A percentile compares a stretch with the other conserved stretches of the same genome.
Conservation (phyloP, 192 early-diverging fungal species). For the Coemansia nantahalensis region DNA sequence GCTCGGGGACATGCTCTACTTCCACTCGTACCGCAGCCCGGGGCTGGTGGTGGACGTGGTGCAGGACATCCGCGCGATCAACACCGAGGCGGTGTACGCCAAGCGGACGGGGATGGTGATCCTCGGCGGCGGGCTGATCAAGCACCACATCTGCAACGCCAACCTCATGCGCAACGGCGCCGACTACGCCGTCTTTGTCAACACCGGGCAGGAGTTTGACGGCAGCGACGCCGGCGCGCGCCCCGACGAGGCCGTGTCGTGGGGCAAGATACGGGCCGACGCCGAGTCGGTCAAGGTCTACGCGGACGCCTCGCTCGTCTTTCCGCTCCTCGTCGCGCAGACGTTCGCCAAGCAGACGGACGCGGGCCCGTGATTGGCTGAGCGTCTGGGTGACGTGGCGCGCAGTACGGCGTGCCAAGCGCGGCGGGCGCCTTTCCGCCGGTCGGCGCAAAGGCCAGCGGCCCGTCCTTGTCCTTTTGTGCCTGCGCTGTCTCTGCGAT, state of each 20-base stretch:
- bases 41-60: conserved; percentile 93
- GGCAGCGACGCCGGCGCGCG: conserved; percentile 96
- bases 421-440: too few species aligned
- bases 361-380: conserved; percentile 10
- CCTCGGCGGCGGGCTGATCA: conserved; percentile 94
- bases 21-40: conserved; percentile 95
- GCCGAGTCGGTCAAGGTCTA: conserved; percentile 92
- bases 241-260: conserved; percentile 97
- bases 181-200: conserved; percentile 95
- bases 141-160: conserved; percentile 99
- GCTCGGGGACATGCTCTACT: conserved; percentile 99
- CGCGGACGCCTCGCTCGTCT: conserved; percentile 89
- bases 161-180: conserved; percentile 99
- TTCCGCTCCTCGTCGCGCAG: conserved; percentile 91
- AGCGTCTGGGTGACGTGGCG: conserved; percentile 21
- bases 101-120: conserved; percentile 97
- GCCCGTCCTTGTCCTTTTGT: too few species aligned
- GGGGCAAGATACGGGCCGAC: conserved; percentile 90
- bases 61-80: conserved; percentile 86
- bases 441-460: too few species aligned
- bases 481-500: too few species aligned
- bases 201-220: conserved; percentile 98
- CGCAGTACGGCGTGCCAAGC: too few species aligned
- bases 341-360: conserved; percentile 72
- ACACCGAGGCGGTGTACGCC: conserved; percentile 92